Evolutionary conservation across 129 eudicot species (phyloP), one percentile per base, ranked within the genome.

Genomic region (Centella asiatica): DNA sequence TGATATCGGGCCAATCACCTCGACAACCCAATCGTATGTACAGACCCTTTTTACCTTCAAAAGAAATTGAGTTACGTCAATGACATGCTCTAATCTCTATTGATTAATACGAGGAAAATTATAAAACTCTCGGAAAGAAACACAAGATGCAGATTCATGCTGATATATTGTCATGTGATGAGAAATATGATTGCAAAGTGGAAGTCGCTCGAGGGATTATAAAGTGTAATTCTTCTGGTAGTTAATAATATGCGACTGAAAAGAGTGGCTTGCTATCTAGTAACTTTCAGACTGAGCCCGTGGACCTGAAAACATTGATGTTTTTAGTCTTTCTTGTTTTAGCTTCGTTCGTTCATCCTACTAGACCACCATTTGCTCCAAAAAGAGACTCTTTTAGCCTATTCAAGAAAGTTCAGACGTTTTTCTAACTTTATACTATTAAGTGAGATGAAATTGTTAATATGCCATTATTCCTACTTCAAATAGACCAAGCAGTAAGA

Each of bases 1-100:
- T 75, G 76, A 92, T 92, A 62, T 92, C 77, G 3, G 98, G 98
- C 98, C 98, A 92, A 55, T 92, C 98, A 6, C 98, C 98, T 26
- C 98, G 73, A 68, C 98, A 92, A 60, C 98, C 98, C 60, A 92
- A 45, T 63, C 98, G 70, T 73, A 92, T 80, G 48, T 92, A 92
- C 60, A 92, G 79, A 50, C 96, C 84, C 69, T 87, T 92, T 71
- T 80, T 87, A 81, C 99, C 96, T 92, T 53, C 67, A 76, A 68
- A 63, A 8, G 14, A 27, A 55, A 45, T 7, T 23, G 33, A 1
- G 6, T 13, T 19, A 57, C 33, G 28, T 58, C 47, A 58, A 34
- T 34, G 8, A 10, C 1, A 31, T 57, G 47, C 5, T 11, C 14
- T 2, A 14, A 15, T n/a, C n/a, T n/a, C n/a, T 2, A 42, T 6